phyloP scores from a whole-genome alignment of 2,329 filamentous ascomycete species.

The Graphilbum sp. region DNA sequence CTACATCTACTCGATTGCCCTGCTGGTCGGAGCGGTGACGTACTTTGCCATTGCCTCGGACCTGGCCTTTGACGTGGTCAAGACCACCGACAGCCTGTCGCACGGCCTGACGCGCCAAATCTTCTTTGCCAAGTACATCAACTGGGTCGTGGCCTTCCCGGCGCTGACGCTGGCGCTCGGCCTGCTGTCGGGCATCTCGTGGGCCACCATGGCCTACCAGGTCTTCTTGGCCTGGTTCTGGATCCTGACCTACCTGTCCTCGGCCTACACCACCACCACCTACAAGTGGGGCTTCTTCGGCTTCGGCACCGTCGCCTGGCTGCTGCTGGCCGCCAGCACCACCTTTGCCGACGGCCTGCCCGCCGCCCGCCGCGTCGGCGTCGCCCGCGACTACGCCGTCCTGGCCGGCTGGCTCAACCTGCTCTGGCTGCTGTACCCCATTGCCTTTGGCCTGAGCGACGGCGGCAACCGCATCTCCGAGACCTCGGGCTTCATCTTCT shows the following conservation, averaged over 20 bases:
- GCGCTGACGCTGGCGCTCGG: constrained; percentile 27
- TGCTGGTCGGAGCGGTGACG: constrained; percentile 29
- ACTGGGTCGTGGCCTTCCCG: constrained; percentile 36
- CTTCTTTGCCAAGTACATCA: constrained; percentile 39
- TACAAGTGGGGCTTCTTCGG: constrained; percentile 44
- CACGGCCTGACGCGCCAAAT: constrained; percentile 25
- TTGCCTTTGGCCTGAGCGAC: constrained; percentile 35
- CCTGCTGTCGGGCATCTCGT: constrained; percentile 32
- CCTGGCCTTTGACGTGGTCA: constrained; percentile 27
- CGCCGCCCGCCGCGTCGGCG: constrained; percentile 23
- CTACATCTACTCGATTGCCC: constrained; percentile 33
- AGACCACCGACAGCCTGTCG: constrained; percentile 14
- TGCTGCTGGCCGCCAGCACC: constrained; percentile 28
- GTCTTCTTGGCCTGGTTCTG: constrained; percentile 33
- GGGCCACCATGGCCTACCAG: constrained; percentile 37
- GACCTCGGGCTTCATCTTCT: constrained; percentile 30
- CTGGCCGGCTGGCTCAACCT: constrained; percentile 32
- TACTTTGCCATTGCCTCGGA: constrained; percentile 38
- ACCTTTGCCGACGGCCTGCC: constrained; percentile 22
- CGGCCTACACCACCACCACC: constrained; percentile 27
- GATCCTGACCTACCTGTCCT: constrained; percentile 31
- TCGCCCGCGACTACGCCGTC: constrained; percentile 25
- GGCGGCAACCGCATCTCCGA: constrained; percentile 33
- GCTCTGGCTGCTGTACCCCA: constrained; percentile 36
- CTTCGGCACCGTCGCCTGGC: constrained; percentile 31